A percentile compares a stretch with the other conserved stretches of the same genome.
These are phyloP conservation scores for Leccinum subspadiceum DNA, from an alignment of 1,284 basidiomycete genomes.

Conservation along the genomic window DNA sequence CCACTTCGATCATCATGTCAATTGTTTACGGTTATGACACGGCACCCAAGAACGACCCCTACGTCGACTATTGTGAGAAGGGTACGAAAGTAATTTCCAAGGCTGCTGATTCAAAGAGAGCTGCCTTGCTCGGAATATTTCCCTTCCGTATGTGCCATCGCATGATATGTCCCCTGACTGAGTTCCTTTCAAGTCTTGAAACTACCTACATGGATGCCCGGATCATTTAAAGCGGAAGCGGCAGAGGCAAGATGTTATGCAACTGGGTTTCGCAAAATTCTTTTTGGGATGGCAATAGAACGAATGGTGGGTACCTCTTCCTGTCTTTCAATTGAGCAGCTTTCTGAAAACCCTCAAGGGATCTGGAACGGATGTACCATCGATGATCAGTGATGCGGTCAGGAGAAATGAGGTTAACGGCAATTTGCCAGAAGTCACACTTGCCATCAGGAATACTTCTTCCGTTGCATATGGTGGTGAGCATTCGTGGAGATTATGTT, in stretches of 20 bases:
- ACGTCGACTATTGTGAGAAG: slow-evolving; percentile 23
- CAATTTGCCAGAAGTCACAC: slow-evolving; percentile 18
- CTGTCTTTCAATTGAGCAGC: not conserved
- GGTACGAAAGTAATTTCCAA: slow-evolving; percentile 23
- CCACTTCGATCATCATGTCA: slow-evolving; percentile 31
- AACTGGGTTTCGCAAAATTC: slow-evolving; percentile 20
- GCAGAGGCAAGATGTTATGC: slow-evolving; percentile 17
- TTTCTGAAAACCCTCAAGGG: slow-evolving; percentile 10
- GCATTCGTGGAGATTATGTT: not conserved
- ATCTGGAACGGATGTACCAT: slow-evolving; percentile 17
- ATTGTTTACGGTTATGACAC: slow-evolving; percentile 29
- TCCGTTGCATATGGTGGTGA: slow-evolving; percentile 28
- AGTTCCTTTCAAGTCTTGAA: slow-evolving; percentile 21
- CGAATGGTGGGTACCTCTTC: slow-evolving; percentile 19
- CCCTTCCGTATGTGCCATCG: slow-evolving; percentile 25
- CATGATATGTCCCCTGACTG: not conserved
- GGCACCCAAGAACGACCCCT: slow-evolving; percentile 23
- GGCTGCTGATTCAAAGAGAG: slow-evolving; percentile 21
- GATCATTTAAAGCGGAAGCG: slow-evolving; percentile 27
- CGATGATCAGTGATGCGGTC: slow-evolving; percentile 23
- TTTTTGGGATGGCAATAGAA: slow-evolving; percentile 26
- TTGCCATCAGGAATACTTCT: slow-evolving; percentile 22
- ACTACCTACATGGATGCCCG: slow-evolving; percentile 27
- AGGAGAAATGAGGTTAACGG: slow-evolving; percentile 22
- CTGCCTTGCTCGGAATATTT: slow-evolving; percentile 24